phyloP scores from a whole-genome alignment of 2,329 filamentous ascomycete species.

The Anisogramma anomala region DNA sequence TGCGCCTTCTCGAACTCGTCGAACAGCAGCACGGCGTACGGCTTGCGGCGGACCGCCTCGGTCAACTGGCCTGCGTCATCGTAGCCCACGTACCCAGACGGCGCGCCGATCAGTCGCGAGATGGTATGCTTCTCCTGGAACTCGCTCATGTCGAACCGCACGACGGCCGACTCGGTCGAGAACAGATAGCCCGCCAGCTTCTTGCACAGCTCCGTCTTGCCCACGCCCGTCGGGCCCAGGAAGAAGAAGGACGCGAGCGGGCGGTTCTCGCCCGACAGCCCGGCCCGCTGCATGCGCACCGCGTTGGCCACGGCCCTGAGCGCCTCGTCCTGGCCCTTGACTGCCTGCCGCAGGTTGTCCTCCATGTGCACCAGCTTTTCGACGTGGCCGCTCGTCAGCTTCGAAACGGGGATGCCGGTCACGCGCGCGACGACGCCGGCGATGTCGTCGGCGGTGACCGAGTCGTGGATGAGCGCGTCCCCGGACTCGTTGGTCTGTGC shows the following conservation, averaged over 20 bases:
- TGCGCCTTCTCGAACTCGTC: constrained; percentile 98
- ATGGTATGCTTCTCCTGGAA: constrained; percentile 97
- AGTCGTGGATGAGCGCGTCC: constrained; percentile 71
- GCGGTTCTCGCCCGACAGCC: constrained; percentile 80
- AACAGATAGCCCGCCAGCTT: constrained; percentile 90
- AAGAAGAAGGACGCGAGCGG: constrained; percentile 96
- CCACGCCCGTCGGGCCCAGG: constrained; percentile 88
- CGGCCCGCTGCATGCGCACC: constrained; percentile 85
- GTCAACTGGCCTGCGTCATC: constrained; percentile 94
- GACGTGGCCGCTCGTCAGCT: constrained; percentile 84
- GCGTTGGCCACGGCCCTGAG: constrained; percentile 84
- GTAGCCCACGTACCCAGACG: constrained; percentile 91
- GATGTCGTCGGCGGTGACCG: constrained; percentile 92
- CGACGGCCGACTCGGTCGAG: constrained; percentile 78
- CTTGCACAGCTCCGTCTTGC: constrained; percentile 96
- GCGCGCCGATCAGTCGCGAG: constrained; percentile 80
- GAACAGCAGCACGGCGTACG: constrained; percentile 87
- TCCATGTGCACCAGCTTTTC: constrained; percentile 97
- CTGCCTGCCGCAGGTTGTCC: constrained; percentile 67
- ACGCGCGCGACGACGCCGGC: constrained; percentile 80
- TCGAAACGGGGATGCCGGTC: constrained; percentile 86
- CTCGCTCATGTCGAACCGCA: constrained; percentile 95
- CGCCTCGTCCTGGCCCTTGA: constrained; percentile 90
- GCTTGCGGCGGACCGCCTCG: constrained; percentile 87
- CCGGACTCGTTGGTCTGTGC: constrained; percentile 20